Percentiles rank a stretch among this genome's conserved stretches.
These are phyloP conservation scores for Trametes cingulata DNA, from an alignment of 768 basidiomycete species.

Conservation along the genomic window DNA sequence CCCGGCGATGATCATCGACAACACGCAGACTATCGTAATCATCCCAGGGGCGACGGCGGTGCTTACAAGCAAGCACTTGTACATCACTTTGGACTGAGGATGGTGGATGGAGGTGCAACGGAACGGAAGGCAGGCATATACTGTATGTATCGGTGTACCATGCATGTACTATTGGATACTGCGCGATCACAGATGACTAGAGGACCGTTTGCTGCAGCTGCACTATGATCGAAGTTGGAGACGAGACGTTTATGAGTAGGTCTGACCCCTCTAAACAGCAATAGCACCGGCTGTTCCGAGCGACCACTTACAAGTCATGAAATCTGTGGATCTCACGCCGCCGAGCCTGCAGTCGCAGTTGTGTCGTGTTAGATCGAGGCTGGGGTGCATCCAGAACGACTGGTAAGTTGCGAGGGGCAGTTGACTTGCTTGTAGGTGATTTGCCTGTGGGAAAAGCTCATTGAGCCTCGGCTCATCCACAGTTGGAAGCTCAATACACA, in stretches of 20 bases:
- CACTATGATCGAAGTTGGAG: not conserved
- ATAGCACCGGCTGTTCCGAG: no score
- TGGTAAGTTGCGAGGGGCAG: constrained; percentile 26
- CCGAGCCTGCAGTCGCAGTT: no score
- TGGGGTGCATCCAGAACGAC: constrained; percentile 24
- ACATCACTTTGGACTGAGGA: constrained; percentile 42
- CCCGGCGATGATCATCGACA: constrained; percentile 92
- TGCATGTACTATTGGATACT: not conserved
- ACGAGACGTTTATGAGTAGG: no score
- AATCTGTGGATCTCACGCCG: no score
- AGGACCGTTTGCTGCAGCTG: not conserved
- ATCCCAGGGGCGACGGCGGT: constrained; percentile 71
- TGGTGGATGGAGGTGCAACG: not conserved
- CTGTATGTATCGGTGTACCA: not conserved
- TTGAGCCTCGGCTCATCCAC: not conserved
- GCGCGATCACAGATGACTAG: not conserved
- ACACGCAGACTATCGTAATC: constrained; percentile 93
- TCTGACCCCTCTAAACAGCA: no score
- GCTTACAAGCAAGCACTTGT: constrained; percentile 69
- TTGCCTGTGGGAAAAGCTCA: not conserved
- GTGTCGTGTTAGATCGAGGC: constrained; percentile 7
- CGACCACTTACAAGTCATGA: no score
- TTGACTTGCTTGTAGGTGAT: constrained; percentile 26
- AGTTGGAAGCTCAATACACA: not conserved
- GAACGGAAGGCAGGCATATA: not conserved